A percentile compares a stretch with the other conserved stretches of the same genome.
Conservation (phyloP, 108 stramenopile species). For the Cyclostephanos tholiformis region DNA sequence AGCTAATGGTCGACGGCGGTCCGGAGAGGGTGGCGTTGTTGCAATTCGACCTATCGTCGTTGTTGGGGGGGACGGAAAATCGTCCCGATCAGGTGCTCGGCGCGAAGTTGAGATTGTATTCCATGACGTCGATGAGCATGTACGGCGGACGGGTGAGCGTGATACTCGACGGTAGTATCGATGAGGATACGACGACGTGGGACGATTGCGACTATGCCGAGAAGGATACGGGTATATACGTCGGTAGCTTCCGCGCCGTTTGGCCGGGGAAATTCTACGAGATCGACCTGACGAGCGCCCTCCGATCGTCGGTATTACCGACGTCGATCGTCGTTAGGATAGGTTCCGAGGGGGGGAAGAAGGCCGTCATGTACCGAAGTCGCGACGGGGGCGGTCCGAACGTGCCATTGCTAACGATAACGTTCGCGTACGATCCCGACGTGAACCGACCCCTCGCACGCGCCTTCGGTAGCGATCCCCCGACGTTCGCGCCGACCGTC, state of each 20-base stretch:
- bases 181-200: slow-evolving; percentile 17
- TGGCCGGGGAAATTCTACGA: slow-evolving; percentile 1
- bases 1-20: not conserved
- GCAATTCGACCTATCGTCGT: slow-evolving; percentile 26
- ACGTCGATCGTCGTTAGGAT: slow-evolving; percentile 22
- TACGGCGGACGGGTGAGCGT: slow-evolving; percentile 18
- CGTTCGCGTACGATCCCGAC: slow-evolving; percentile 33
- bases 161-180: slow-evolving; percentile 9
- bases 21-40: slow-evolving; percentile 14
- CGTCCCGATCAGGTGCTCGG: slow-evolving; percentile 1
- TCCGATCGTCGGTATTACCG: slow-evolving; percentile 12
- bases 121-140: slow-evolving; percentile 16
- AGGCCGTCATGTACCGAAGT: slow-evolving; percentile 38
- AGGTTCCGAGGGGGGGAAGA: slow-evolving; percentile 10
- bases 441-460: slow-evolving; percentile 9
- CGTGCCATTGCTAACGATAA: slow-evolving; percentile 22
- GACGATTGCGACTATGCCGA: slow-evolving; percentile 5
- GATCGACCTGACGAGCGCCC: slow-evolving; percentile 9
- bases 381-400: slow-evolving; percentile 17
- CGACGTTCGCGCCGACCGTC: slow-evolving; percentile 30
- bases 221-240: not conserved
- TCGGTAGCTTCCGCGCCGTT: slow-evolving; percentile 15
- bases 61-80: slow-evolving; percentile 6
- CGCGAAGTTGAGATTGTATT: slow-evolving; percentile 22
- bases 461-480: slow-evolving; percentile 25